Conservation (phyloP, 2,329 filamentous ascomycete genomes). For the Gyromitra esculenta region DNA sequence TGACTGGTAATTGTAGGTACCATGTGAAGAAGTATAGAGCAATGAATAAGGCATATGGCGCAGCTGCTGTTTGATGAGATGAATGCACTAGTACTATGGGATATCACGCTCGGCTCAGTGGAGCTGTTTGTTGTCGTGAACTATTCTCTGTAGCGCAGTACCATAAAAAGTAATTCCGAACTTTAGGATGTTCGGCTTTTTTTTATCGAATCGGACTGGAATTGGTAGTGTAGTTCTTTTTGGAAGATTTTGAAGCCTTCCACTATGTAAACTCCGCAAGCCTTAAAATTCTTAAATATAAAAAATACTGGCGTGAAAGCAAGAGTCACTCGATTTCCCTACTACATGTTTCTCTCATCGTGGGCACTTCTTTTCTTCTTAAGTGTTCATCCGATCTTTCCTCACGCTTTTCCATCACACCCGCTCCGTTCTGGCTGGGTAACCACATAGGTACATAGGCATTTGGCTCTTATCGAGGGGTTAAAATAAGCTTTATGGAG, state of each 20-base stretch:
- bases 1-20: conserved; percentile 69
- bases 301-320: neutral
- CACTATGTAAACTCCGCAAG: neutral
- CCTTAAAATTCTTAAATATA: neutral
- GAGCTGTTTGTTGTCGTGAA: neutral
- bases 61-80: neutral
- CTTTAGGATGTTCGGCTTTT: no score
- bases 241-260: no score
- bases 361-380: neutral
- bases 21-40: conserved; percentile 92
- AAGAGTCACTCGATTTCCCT: neutral
- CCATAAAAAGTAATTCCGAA: no score
- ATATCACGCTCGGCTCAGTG: no score
- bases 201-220: no score
- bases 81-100: neutral
- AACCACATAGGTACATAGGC: neutral
- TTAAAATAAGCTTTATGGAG: conserved; percentile 19
- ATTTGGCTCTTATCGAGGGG: conserved; percentile 1
- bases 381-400: neutral
- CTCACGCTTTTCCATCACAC: neutral
- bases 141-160: neutral
- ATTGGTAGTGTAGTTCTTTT: no score
- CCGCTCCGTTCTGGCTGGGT: neutral
- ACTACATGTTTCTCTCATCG: neutral
- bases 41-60: conserved; percentile 80